phyloP scores from a whole-genome alignment of 225 moss, liverwort and hornwort species.

The Takakia lepidozioides region DNA sequence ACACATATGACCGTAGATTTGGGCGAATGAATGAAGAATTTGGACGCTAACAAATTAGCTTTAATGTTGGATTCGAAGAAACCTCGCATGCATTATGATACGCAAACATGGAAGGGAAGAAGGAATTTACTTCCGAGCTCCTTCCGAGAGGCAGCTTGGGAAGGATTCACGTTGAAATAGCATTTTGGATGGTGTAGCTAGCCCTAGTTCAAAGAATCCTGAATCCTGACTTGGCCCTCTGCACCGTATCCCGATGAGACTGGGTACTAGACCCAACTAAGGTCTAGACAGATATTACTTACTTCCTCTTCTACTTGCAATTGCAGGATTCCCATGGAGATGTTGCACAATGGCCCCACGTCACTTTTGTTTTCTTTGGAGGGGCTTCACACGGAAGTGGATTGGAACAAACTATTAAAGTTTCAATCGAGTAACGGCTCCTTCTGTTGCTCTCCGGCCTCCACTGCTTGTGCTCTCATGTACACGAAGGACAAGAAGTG shows the following conservation, averaged over 20 bases:
- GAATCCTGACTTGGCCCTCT: neutral
- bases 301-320: neutral
- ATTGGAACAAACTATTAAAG: constrained; percentile 63
- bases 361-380: constrained; percentile 74
- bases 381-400: constrained; percentile 54
- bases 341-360: constrained; percentile 61
- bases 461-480: constrained; percentile 74
- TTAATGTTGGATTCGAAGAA: no score
- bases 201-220: neutral
- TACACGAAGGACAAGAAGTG: constrained; percentile 58
- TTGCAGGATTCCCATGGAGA: constrained; percentile 66
- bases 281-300: neutral
- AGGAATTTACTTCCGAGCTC: no score
- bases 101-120: no score
- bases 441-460: constrained; percentile 60
- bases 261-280: neutral
- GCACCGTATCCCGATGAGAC: neutral
- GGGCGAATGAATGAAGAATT: no score
- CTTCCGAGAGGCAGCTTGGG: no score
- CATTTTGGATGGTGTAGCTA: neutral
- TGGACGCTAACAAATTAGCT: no score
- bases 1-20: no score
- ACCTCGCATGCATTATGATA: no score
- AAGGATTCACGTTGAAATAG: no score
- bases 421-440: constrained; percentile 66